Evolutionary conservation across 257 asterid genomes (phyloP).

Genomic region (Fraxinus anomala): DNA sequence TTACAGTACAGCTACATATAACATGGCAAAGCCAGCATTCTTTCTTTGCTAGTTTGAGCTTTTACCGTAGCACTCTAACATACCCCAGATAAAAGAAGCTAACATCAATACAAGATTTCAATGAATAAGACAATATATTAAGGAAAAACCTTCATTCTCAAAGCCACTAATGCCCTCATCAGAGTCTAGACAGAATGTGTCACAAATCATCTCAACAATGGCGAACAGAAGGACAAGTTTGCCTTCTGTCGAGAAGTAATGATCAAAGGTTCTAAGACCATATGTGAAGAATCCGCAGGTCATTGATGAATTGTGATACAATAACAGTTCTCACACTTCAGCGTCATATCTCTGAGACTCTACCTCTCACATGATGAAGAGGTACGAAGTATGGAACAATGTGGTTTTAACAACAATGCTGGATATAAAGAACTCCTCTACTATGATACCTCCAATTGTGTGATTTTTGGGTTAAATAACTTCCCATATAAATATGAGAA

Average conservation of each 20-base stretch:
- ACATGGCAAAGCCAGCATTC: neutral
- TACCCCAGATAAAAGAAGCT: neutral
- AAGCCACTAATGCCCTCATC: slow-evolving; percentile 4
- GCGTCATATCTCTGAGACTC: neutral
- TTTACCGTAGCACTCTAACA: neutral
- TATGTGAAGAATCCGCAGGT: neutral
- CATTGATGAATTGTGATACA: slow-evolving; percentile 6
- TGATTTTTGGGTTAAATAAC: neutral
- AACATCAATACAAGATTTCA: neutral
- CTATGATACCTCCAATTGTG: neutral
- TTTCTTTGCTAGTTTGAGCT: neutral
- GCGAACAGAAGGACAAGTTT: neutral
- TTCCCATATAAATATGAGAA: neutral
- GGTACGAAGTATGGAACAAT: neutral
- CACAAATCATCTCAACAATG: slow-evolving; percentile 2
- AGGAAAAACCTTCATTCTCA: neutral
- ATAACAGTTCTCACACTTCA: neutral
- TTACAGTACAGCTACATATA: neutral
- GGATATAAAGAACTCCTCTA: neutral
- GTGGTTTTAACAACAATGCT: neutral
- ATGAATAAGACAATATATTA: neutral
- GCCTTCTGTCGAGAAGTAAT: neutral
- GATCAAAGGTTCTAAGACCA: neutral
- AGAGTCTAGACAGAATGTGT: neutral
- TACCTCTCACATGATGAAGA: slow-evolving; percentile 10